Evolutionary conservation across 139 green algal species (phyloP).

Genomic region (Volvox reticuliferus): DNA sequence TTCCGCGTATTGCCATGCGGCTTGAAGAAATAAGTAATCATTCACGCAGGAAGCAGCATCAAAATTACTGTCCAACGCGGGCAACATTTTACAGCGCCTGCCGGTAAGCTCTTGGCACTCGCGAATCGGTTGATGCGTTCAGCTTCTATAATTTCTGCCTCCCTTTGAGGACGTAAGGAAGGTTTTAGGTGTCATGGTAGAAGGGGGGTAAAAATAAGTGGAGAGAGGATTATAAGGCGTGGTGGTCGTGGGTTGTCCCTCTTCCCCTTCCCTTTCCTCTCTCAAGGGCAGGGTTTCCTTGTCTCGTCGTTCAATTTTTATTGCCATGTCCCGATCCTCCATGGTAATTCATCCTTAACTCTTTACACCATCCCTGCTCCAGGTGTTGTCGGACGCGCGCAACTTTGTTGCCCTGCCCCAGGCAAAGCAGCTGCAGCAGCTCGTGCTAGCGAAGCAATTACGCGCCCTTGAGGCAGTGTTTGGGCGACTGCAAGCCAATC

Average conservation of each 20-base stretch:
- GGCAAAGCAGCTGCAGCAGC: background rate
- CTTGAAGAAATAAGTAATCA: background rate
- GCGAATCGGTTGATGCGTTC: too few species aligned
- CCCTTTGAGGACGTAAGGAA: too few species aligned
- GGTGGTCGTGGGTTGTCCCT: too few species aligned
- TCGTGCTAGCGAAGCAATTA: slow-evolving; percentile 24
- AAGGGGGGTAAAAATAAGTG: too few species aligned
- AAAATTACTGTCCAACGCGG: background rate
- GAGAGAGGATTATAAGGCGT: too few species aligned
- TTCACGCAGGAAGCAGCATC: background rate
- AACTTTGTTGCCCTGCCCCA: slow-evolving; percentile 1
- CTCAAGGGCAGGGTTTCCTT: too few species aligned
- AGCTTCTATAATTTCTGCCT: background rate
- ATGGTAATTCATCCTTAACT: too few species aligned
- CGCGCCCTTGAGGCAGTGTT: slow-evolving; percentile 25
- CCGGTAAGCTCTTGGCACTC: background rate
- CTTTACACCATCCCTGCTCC: background rate
- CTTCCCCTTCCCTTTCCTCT: too few species aligned
- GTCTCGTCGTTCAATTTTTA: too few species aligned
- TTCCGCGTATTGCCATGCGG: too few species aligned
- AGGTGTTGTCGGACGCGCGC: slow-evolving; percentile 3
- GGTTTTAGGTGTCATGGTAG: too few species aligned
- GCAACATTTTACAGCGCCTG: slow-evolving; percentile 31
- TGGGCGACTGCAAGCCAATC: background rate
- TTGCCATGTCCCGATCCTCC: background rate